Evolutionary conservation across 345 rosid species (phyloP).

Genomic region (Citrus australasica): DNA sequence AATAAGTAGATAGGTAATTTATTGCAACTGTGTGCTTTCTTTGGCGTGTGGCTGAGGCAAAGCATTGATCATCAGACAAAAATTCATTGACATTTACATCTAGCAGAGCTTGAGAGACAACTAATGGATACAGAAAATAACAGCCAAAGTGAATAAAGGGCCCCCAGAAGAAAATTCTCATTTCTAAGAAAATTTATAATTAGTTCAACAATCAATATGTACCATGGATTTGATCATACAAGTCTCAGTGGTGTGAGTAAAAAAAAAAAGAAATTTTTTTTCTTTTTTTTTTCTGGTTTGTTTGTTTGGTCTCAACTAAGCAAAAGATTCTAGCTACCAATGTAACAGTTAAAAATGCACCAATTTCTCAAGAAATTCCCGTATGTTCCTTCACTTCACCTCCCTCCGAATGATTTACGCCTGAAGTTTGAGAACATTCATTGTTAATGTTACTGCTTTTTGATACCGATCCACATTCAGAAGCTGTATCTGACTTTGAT

Average conservation of each 20-base stretch:
- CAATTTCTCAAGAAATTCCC: conserved; percentile 17
- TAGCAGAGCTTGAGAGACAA: neutral
- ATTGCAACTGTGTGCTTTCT: neutral
- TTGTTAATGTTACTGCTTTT: conserved; percentile 6
- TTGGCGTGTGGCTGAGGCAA: neutral
- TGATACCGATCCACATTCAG: conserved; percentile 38
- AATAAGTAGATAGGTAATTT: too few species aligned
- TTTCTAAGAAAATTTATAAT: neutral
- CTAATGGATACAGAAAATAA: neutral
- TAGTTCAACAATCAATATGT: neutral
- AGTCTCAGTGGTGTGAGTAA: neutral
- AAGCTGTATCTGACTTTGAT: conserved; percentile 22
- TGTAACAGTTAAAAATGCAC: neutral
- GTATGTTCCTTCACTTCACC: conserved; percentile 8
- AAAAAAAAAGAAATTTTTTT: too few species aligned
- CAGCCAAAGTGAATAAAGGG: neutral
- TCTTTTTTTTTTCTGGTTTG: neutral
- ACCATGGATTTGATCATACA: conserved; percentile 4
- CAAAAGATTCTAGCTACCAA: conserved; percentile 23
- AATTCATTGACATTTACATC: neutral
- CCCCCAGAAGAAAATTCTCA: neutral
- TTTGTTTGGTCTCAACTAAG: conserved; percentile 13
- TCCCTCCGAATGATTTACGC: conserved; percentile 15
- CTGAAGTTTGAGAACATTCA: conserved; percentile 7
- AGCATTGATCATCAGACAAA: neutral